Conservation (phyloP, 1,284 basidiomycete genomes). For the Puccinia hordei region DNA sequence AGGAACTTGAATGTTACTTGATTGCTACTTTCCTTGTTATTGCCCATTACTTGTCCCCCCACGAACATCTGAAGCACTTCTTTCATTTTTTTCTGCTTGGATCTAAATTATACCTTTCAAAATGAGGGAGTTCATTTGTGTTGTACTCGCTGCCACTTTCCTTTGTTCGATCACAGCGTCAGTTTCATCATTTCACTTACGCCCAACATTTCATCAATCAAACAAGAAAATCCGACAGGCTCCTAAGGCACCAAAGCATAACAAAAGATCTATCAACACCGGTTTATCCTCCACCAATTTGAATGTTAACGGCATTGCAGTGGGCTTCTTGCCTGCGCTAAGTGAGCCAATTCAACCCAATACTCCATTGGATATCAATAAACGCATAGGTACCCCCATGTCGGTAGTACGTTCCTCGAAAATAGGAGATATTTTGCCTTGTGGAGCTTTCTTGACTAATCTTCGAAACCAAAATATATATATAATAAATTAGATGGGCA, state of each 20-base stretch:
- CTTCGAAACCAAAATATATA: background rate
- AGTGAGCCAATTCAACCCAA: conserved; percentile 35
- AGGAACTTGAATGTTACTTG: too few species aligned
- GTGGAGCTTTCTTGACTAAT: background rate
- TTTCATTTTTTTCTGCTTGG: background rate
- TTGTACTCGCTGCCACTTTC: background rate
- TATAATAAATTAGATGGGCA: conserved; percentile 15
- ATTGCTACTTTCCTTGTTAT: background rate
- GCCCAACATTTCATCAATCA: background rate
- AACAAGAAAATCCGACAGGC: conserved; percentile 5
- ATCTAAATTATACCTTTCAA: background rate
- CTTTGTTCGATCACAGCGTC: background rate
- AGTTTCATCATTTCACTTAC: background rate
- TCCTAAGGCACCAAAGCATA: background rate
- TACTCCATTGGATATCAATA: conserved; percentile 41
- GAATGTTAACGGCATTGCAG: conserved; percentile 33
- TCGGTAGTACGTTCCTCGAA: conserved; percentile 25
- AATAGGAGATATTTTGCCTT: background rate
- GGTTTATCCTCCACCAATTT: conserved; percentile 33
- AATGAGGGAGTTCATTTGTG: background rate
- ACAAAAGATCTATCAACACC: background rate
- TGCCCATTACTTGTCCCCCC: background rate
- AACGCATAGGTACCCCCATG: conserved; percentile 34
- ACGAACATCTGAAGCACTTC: background rate
- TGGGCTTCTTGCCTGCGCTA: conserved; percentile 42